A percentile compares a stretch with the other conserved stretches of the same genome.
These are phyloP conservation scores for Beauveria pseudobassiana DNA, from an alignment of 2,329 filamentous ascomycete species.

Conservation along the genomic window DNA sequence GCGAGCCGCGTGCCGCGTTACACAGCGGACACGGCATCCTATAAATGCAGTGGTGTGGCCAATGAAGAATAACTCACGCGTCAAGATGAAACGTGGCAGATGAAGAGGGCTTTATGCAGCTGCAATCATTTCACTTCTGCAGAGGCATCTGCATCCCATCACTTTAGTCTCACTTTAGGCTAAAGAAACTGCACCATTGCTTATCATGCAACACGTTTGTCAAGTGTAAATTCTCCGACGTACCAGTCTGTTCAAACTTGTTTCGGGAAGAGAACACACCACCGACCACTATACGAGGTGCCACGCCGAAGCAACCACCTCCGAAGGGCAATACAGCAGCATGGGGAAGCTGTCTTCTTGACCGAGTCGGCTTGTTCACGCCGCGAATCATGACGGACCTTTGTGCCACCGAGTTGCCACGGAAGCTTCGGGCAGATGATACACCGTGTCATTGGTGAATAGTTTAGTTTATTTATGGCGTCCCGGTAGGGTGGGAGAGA, in stretches of 20 bases:
- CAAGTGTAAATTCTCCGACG: neutral
- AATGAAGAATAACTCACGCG: neutral
- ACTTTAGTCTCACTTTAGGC: neutral
- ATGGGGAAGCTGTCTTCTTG: neutral
- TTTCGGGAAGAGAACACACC: neutral
- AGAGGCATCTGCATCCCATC: neutral
- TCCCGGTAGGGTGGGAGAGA: neutral
- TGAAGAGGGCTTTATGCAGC: neutral
- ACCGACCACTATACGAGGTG: neutral
- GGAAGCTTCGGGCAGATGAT: neutral
- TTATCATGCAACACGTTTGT: neutral
- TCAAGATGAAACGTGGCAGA: slow-evolving; percentile 9
- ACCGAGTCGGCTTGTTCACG: neutral
- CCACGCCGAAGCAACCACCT: slow-evolving; percentile 4
- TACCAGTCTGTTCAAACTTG: neutral
- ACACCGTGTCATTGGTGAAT: neutral
- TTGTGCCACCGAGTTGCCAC: neutral
- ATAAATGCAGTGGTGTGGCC: neutral
- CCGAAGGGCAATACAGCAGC: neutral
- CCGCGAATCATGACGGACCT: neutral
- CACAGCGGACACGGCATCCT: slow-evolving; percentile 9
- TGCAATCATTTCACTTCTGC: neutral
- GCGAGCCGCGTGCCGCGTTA: slow-evolving; percentile 4
- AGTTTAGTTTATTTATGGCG: neutral
- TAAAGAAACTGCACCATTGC: neutral